Evolutionary conservation across 1,284 basidiomycete genomes (phyloP), one percentile per base, ranked within the genome.

Genomic region (Papiliotrema flavescens): DNA sequence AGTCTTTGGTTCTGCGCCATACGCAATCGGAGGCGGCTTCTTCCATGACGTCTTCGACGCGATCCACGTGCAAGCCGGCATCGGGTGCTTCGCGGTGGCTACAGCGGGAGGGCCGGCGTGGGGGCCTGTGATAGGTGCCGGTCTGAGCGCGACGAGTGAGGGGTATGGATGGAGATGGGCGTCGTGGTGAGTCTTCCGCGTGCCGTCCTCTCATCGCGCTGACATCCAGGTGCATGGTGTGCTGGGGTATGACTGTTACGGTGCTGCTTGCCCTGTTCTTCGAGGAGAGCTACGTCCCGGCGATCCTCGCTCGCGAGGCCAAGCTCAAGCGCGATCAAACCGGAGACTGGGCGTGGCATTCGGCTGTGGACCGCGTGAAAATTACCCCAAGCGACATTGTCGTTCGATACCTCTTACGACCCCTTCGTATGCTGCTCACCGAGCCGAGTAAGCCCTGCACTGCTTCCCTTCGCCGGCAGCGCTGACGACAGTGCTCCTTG

Each of bases 131-230:
- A 61, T 61, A 9, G 61, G 61, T 0, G 54, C 61, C 0, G 59
- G 56, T 0, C 55, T 63, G 17, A 43, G 54, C 8, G 32, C 48
- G 4, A 58, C 50, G 1, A 40, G 36, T 1, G 22, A 3, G 3
- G 15, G 17, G 3, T 57, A 61, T 50, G 61, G 59, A 0, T 63
- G 61, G 61, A 54, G 61, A 14, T 63, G 61, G 61, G 42, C 55
- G n/a, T 53, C 57, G 46, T 63, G 61, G 61, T 51, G 22, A 15
- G 49, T 51, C 13, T 20, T 17, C 5, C 6, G 28, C 6, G 11
- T 32, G 28, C 5, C 15, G 6, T 40, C 17, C 6, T 5, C 17
- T 4, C 15, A 4, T 4, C 15, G 5, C 17, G 39, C 20, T 40
- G 22, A 23, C 20, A 1, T 6, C 6, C 24, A 51, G 49, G 49